A percentile compares a stretch with the other conserved stretches of the same genome.
These are phyloP conservation scores for Saccharomycopsis babjevae DNA, from an alignment of 805 yeast species.

Conservation along the genomic window DNA sequence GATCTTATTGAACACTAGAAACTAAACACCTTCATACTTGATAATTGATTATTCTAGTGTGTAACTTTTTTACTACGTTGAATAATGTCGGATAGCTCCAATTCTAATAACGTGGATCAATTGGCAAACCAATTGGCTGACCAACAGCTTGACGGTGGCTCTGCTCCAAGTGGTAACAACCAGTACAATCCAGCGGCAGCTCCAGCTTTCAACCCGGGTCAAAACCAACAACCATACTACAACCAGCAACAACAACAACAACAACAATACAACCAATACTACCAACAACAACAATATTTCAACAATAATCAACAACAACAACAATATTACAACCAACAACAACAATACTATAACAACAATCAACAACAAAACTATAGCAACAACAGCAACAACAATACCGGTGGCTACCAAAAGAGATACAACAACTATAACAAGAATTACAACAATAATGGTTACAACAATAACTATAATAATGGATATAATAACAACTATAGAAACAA, in stretches of 20 bases:
- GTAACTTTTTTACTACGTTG: neutral
- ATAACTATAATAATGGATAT: constrained; percentile 20
- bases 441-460: constrained; percentile 19
- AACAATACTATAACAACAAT: constrained; percentile 3
- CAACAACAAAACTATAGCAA: constrained; percentile 2
- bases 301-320: neutral
- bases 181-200: constrained; percentile 10
- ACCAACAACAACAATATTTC: constrained; percentile 7
- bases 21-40: neutral
- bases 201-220: constrained; percentile 10
- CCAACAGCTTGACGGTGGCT: constrained; percentile 7
- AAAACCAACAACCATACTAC: neutral
- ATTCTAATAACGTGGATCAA: constrained; percentile 22
- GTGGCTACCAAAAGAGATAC: constrained; percentile 7
- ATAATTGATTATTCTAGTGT: neutral
- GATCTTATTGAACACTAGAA: too few species aligned
- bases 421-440: constrained; percentile 10
- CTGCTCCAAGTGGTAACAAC: neutral
- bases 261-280: neutral
- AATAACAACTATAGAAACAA: constrained; percentile 19
- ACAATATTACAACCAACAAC: neutral
- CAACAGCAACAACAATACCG: constrained; percentile 23
- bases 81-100: constrained; percentile 8
- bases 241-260: constrained; percentile 8
- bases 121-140: constrained; percentile 17